Evolutionary conservation across 345 rosid genomes (phyloP).

Genomic region (Eucalyptus paniculata): DNA sequence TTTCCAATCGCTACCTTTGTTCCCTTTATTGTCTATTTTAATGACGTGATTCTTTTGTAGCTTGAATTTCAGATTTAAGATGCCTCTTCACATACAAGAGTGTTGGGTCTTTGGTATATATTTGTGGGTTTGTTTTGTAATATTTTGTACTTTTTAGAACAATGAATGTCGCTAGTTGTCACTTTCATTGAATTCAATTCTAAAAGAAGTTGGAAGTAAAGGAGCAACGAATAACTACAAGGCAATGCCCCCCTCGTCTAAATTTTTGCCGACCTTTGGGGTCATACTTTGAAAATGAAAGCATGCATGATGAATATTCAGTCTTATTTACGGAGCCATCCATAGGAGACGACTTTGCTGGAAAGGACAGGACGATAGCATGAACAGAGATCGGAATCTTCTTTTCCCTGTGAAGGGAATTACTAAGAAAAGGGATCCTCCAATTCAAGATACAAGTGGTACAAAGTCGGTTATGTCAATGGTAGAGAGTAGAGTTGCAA

Average conservation of each 20-base stretch:
- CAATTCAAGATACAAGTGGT: not conserved
- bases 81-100: not conserved
- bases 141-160: not conserved
- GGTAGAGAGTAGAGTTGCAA: not conserved
- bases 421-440: not conserved
- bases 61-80: not conserved
- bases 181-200: not conserved
- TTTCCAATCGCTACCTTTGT: not conserved
- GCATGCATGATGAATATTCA: not conserved
- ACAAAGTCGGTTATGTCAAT: not conserved
- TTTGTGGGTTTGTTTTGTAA: not conserved
- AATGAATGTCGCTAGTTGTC: not conserved
- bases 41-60: not conserved
- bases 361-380: not conserved
- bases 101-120: accelerated
- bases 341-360: not conserved
- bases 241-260: not conserved
- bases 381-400: not conserved
- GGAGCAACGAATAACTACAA: accelerated
- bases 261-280: not conserved
- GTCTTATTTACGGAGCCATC: not conserved
- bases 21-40: not conserved
- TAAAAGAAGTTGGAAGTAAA: not conserved
- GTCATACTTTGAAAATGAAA: not conserved
- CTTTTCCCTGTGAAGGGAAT: not conserved